Percentiles rank a stretch among this genome's conserved stretches.
Evolutionary conservation across 2,329 filamentous ascomycete species (phyloP).

Genomic region (Aureobasidium leucospermi): DNA sequence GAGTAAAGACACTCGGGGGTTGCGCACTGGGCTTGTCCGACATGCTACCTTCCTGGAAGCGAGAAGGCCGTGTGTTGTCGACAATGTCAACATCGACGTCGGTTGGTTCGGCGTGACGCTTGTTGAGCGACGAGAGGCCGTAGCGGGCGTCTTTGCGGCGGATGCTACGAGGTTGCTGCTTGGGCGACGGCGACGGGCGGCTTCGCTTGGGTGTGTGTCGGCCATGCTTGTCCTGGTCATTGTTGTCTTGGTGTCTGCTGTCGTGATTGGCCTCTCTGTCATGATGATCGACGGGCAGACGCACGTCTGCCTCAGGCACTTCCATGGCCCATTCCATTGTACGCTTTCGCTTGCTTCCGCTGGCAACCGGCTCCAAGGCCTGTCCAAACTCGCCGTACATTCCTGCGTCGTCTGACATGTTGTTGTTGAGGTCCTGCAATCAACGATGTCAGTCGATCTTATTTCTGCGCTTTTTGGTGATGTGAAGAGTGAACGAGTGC

Average conservation of each 20-base stretch:
- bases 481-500: neutral
- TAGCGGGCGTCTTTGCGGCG: conserved; percentile 27
- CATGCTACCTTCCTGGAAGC: conserved; percentile 74
- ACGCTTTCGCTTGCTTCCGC: conserved; percentile 11
- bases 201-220: conserved; percentile 15
- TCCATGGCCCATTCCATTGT: conserved; percentile 10
- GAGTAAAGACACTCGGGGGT: conserved; percentile 63
- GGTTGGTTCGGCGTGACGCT: conserved; percentile 23
- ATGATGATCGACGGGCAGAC: neutral
- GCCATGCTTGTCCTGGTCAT: neutral
- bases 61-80: conserved; percentile 48
- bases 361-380: neutral
- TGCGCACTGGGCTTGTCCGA: conserved; percentile 67
- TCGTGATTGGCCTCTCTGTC: neutral
- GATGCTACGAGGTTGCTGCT: conserved; percentile 22
- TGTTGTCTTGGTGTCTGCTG: neutral
- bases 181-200: conserved; percentile 15
- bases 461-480: neutral
- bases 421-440: neutral
- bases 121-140: conserved; percentile 29
- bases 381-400: conserved; percentile 10
- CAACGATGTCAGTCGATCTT: neutral
- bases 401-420: conserved; percentile 5
- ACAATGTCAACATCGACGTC: neutral
- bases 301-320: conserved; percentile 8